phyloP scores from a whole-genome alignment of 225 moss, liverwort and hornwort genomes.

The Rhytidiadelphus loreus region DNA sequence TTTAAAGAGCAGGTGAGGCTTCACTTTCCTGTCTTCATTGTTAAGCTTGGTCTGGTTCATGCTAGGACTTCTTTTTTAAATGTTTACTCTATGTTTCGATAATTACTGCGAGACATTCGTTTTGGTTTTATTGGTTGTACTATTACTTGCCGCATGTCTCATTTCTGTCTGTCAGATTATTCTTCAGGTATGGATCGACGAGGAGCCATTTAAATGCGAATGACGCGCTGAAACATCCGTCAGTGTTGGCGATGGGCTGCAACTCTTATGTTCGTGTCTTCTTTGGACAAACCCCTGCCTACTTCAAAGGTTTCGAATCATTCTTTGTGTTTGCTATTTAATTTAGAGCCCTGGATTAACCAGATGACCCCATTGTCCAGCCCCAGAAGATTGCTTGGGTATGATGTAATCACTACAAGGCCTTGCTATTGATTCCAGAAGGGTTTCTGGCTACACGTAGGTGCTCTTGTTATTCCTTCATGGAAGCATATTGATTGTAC shows the following conservation, averaged over 20 bases:
- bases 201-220: background rate
- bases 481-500: background rate
- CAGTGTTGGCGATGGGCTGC: background rate
- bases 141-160: background rate
- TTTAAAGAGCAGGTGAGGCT: slow-evolving; percentile 9
- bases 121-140: background rate
- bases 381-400: background rate
- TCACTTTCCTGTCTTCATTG: background rate
- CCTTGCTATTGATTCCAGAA: background rate
- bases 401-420: background rate
- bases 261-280: background rate
- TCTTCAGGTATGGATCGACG: background rate
- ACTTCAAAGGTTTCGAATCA: background rate
- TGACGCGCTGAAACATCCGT: background rate
- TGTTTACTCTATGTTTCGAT: background rate
- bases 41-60: background rate
- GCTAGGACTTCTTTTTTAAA: background rate
- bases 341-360: background rate
- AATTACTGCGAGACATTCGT: background rate
- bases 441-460: background rate
- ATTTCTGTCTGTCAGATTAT: background rate
- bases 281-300: background rate
- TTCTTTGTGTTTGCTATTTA: background rate
- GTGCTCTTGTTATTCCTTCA: background rate
- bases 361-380: background rate